Percentiles rank a stretch among this genome's conserved stretches.
These are phyloP conservation scores for Malassezia globosa DNA, from an alignment of 1,284 basidiomycete species.

Conservation along the genomic window DNA sequence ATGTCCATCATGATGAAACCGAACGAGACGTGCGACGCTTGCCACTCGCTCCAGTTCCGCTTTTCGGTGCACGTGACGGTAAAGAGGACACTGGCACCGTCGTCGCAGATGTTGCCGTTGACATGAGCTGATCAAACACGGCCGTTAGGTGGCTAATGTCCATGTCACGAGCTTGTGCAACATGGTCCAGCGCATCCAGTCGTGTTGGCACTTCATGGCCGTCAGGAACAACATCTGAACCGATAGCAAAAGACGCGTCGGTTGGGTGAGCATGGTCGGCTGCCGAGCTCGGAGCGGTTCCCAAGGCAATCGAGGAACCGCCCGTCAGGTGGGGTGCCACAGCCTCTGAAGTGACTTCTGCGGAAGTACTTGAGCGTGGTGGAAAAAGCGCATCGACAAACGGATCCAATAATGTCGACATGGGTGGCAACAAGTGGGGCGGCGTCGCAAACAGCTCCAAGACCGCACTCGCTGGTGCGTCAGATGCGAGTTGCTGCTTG, in stretches of 20 bases:
- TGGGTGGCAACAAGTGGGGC: constrained; percentile 66
- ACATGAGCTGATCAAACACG: constrained; percentile 14
- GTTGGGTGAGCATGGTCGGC: neutral
- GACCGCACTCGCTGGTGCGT: constrained; percentile 25
- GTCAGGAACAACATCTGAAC: constrained; percentile 4
- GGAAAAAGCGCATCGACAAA: constrained; percentile 61
- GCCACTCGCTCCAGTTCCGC: no score
- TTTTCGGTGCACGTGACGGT: constrained; percentile 6
- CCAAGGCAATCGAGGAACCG: no score
- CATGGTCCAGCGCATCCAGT: constrained; percentile 14
- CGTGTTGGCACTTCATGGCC: neutral
- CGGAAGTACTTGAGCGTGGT: constrained; percentile 47
- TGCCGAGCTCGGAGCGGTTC: neutral
- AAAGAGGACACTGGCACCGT: neutral
- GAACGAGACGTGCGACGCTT: constrained; percentile 8
- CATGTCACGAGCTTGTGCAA: constrained; percentile 47
- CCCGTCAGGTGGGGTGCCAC: no score
- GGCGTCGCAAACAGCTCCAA: constrained; percentile 59
- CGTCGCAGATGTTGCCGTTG: neutral
- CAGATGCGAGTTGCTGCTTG: constrained; percentile 1
- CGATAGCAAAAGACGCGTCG: neutral
- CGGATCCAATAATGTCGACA: constrained; percentile 63
- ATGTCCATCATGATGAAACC: constrained; percentile 10
- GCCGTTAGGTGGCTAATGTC: constrained; percentile 15
- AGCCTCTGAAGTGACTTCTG: neutral